Percentiles rank a stretch among this genome's conserved stretches.
Evolutionary conservation across 2,329 filamentous ascomycete species (phyloP).

Genomic region (Aspergillus neotritici): DNA sequence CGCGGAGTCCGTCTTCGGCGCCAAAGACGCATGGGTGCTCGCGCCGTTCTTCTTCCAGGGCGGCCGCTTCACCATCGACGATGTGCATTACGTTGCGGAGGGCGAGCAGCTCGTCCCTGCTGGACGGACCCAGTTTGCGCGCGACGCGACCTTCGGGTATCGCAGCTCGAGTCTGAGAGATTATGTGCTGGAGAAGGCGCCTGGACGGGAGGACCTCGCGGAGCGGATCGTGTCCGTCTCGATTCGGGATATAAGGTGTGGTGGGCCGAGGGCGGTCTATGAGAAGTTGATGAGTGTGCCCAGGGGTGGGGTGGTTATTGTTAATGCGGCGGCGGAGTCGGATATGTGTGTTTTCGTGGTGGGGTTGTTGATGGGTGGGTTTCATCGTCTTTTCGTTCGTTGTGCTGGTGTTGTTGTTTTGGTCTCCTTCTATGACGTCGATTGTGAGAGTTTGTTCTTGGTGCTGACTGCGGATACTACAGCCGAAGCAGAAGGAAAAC

Average conservation of each 20-base stretch:
- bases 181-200: constrained; percentile 52
- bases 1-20: constrained; percentile 46
- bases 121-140: constrained; percentile 51
- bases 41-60: constrained; percentile 58
- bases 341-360: constrained; percentile 53
- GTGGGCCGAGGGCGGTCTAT: constrained; percentile 41
- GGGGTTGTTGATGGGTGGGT: constrained; percentile 40
- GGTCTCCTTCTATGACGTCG: not conserved
- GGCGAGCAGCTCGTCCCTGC: constrained; percentile 47
- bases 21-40: constrained; percentile 50
- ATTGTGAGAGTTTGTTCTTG: not conserved
- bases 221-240: constrained; percentile 43
- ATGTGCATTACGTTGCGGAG: constrained; percentile 56
- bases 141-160: constrained; percentile 55
- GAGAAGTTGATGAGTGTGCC: constrained; percentile 36
- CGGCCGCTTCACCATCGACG: constrained; percentile 52
- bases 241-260: constrained; percentile 45
- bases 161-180: constrained; percentile 49
- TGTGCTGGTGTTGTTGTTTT: no score
- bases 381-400: no score
- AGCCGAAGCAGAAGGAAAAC: constrained; percentile 36
- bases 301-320: constrained; percentile 43
- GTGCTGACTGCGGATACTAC: not conserved
- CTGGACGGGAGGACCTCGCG: constrained; percentile 37
- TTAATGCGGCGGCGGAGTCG: constrained; percentile 50